Conservation (phyloP, 148 eudicot species). For the Rhododendron ovatum region DNA sequence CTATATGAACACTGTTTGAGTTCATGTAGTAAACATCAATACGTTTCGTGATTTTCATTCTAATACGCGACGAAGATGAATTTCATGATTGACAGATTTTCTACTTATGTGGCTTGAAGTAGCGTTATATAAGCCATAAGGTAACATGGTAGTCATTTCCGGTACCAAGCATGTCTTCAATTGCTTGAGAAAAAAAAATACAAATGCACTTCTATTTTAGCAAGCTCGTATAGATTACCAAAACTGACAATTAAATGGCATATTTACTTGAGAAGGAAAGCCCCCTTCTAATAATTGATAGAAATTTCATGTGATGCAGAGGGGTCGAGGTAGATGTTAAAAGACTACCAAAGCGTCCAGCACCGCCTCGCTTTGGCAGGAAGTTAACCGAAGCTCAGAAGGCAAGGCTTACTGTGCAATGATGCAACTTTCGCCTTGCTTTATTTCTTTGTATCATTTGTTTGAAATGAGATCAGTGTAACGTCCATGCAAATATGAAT, state of each 20-base stretch:
- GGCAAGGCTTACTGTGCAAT: slow-evolving; percentile 32
- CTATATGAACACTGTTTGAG: background rate
- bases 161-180: background rate
- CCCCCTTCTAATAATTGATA: background rate
- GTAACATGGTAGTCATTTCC: background rate
- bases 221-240: background rate
- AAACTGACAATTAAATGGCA: background rate
- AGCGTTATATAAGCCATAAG: background rate
- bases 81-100: background rate
- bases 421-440: background rate
- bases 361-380: slow-evolving; percentile 93
- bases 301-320: slow-evolving; percentile 32
- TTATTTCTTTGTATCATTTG: background rate
- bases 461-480: background rate
- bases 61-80: background rate
- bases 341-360: slow-evolving; percentile 83
- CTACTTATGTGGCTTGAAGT: background rate
- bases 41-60: background rate
- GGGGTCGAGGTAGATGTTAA: slow-evolving; percentile 86
- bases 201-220: background rate
- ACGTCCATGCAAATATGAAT: background rate
- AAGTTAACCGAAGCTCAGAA: slow-evolving; percentile 80
- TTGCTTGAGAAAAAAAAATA: background rate
- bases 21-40: background rate
- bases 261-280: background rate